These are phyloP conservation scores for Rhizophlyctis rosea DNA, from an alignment of 192 early-diverging fungal genomes.

Conservation along the genomic window DNA sequence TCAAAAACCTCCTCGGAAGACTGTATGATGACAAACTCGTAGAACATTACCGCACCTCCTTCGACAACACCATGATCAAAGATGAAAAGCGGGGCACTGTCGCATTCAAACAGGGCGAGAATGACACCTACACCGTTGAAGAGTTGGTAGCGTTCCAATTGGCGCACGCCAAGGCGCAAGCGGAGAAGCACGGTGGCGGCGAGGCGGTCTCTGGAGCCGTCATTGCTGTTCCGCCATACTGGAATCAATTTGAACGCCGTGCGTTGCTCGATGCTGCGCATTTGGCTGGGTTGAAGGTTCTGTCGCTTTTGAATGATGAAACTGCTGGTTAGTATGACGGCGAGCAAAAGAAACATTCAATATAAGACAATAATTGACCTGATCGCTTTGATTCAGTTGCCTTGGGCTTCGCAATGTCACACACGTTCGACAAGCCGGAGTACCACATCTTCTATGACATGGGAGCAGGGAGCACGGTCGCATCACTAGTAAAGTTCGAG, in stretches of 20 bases:
- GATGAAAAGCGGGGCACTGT: constrained; percentile 65
- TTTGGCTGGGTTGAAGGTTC: constrained; percentile 78
- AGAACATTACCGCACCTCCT: constrained; percentile 72
- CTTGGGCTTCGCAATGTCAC: constrained; percentile 83
- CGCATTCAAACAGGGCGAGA: constrained; percentile 65
- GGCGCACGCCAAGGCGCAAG: constrained; percentile 81
- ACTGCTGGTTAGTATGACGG: constrained; percentile 69
- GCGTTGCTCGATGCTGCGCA: constrained; percentile 91
- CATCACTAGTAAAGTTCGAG: constrained; percentile 78
- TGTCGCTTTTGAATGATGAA: constrained; percentile 89
- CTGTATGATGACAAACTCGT: constrained; percentile 63
- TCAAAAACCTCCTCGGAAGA: constrained; percentile 84
- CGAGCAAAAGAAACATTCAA: neutral
- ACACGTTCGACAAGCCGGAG: constrained; percentile 62
- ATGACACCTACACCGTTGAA: constrained; percentile 64
- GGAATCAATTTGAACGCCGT: constrained; percentile 85
- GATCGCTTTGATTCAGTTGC: no score
- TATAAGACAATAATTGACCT: no score
- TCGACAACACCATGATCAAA: constrained; percentile 72
- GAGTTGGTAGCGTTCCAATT: constrained; percentile 95
- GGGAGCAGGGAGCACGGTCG: constrained; percentile 94
- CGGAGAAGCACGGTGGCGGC: constrained; percentile 65
- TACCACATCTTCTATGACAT: constrained; percentile 96
- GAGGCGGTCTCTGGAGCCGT: constrained; percentile 82
- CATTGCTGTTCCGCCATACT: constrained; percentile 90